A percentile compares a stretch with the other conserved stretches of the same genome.
Conservation (phyloP, 140 eudicot species). For the Oenanthe javanica region DNA sequence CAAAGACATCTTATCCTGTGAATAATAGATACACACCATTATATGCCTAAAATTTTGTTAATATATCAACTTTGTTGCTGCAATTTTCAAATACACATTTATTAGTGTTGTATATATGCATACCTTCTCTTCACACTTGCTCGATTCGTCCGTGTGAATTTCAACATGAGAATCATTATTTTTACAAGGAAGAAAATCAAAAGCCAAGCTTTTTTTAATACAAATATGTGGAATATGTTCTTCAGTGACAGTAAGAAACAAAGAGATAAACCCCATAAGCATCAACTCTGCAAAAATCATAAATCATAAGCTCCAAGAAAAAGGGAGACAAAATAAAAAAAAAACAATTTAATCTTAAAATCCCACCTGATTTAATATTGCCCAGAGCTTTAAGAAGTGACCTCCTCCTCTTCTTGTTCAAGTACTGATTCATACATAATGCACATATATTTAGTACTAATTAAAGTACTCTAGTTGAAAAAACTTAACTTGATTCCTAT, state of each 20-base stretch:
- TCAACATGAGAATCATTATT: conserved; percentile 11
- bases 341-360: background rate
- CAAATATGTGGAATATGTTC: conserved; percentile 40
- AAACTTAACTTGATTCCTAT: background rate
- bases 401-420: conserved; percentile 37
- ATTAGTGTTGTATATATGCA: background rate
- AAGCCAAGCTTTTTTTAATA: conserved; percentile 27
- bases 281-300: conserved; percentile 35
- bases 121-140: conserved; percentile 43
- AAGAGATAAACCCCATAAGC: conserved; percentile 57
- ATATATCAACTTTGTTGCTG: background rate
- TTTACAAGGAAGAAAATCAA: conserved; percentile 42
- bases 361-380: conserved; percentile 44
- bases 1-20: conserved; percentile 51
- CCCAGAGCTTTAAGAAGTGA: conserved; percentile 42
- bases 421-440: conserved; percentile 28
- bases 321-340: background rate
- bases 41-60: background rate
- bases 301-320: background rate
- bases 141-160: conserved; percentile 22
- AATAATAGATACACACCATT: background rate
- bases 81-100: background rate
- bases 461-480: no score
- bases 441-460: background rate
- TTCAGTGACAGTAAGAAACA: conserved; percentile 38